Base-by-base conservation (phyloP, 805 yeast genomes). In the Monosporozyma aquatica region DNA sequence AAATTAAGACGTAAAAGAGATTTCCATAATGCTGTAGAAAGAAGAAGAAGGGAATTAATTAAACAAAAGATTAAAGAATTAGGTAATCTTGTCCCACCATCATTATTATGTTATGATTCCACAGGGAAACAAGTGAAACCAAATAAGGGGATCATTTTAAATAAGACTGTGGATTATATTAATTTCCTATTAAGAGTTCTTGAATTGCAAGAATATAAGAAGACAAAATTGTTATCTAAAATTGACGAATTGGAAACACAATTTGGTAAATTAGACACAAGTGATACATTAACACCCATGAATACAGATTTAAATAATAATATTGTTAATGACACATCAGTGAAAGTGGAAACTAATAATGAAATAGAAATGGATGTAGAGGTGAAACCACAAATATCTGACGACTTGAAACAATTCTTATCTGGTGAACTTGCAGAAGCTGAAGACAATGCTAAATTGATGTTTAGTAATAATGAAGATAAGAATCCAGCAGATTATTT, bases 1-100 rank as follows among this genome's bases (percentile, higher is more conserved):
- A 83, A 82, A 55, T 60, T 83, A 42, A 75, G 78, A 47, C 72
- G 95, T 48, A 72, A 95, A 48, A 68, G 95, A 46, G 95, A 87
- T 57, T 80, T 87, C 47, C 97, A 89, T 61, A 89, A 89, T 58
- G 95, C 95, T 1, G 97, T 89, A 4, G 97, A 89, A 62, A 73
- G 96, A 53, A 72, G 95, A 52, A 74, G 97, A 56, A 72, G 97
- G 48, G 97, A 90, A 60, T 70, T 86, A 52, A 89, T 89, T 55
- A 87, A 89, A 59, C 94, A 84, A 55, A 78, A 85, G 53, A 87
- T 89, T 47, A 82, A 82, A 57, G 95, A 86, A 52, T 67, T 89
- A 53, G 90, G 95, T 1, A 64, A 74, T 20, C 68, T 89, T 38
- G 83, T 89, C 1, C 97, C 97, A 1, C 90, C 87, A 1, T 70